Conservation (phyloP, 257 asterid genomes). For the Forsythia viridissima region DNA sequence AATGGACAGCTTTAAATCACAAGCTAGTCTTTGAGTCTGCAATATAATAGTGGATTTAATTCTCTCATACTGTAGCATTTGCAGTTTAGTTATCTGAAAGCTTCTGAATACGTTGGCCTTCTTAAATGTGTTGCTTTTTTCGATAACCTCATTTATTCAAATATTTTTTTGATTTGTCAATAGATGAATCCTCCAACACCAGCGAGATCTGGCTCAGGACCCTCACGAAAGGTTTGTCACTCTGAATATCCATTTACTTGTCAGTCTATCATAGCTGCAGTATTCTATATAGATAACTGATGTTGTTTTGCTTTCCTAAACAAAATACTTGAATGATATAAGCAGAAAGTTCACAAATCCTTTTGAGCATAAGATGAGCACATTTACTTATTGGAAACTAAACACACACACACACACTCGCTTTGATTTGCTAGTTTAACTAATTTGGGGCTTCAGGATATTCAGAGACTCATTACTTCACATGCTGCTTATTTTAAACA, state of each 20-base stretch:
- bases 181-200: constrained; percentile 72
- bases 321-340: neutral
- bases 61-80: neutral
- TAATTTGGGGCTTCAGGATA: neutral
- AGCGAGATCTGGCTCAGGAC: constrained; percentile 80
- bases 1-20: neutral
- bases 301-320: neutral
- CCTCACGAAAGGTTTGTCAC: constrained; percentile 77
- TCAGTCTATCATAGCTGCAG: neutral
- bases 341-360: neutral
- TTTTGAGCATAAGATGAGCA: neutral
- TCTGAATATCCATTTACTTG: constrained; percentile 7
- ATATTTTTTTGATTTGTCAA: constrained; percentile 23
- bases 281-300: neutral
- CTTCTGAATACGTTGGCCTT: neutral
- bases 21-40: neutral
- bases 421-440: no score
- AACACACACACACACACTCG: neutral
- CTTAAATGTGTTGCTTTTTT: neutral
- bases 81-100: neutral
- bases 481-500: neutral
- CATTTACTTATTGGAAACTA: neutral
- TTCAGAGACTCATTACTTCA: neutral
- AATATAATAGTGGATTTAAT: neutral
- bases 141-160: constrained; percentile 27